These are phyloP conservation scores for Chlorella variabilis DNA, from an alignment of 163 green algal genomes.

Conservation along the genomic window DNA sequence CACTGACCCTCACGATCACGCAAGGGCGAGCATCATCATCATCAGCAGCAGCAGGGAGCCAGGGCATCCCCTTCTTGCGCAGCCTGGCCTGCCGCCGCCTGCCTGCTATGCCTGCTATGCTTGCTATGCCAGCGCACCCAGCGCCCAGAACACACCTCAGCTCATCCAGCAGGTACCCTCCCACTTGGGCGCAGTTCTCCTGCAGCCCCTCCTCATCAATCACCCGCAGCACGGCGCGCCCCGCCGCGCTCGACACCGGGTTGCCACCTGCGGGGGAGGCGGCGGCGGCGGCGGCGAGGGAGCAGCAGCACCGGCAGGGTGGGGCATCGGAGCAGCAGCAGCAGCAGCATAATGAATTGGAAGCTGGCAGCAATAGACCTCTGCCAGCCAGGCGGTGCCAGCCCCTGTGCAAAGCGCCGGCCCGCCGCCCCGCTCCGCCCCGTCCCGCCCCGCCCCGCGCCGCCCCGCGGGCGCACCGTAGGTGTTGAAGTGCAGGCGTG, in stretches of 20 bases:
- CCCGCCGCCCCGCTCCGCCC: no score
- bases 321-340: neutral
- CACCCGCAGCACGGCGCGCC: conserved; percentile 88
- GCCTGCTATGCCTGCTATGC: no score
- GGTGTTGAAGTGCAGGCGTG: conserved; percentile 97
- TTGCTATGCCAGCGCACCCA: neutral
- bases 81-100: no score
- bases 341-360: no score
- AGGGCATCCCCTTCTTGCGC: no score
- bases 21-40: no score
- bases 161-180: conserved; percentile 72
- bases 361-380: no score
- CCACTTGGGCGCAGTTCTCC: conserved; percentile 76
- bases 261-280: conserved; percentile 76
- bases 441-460: no score
- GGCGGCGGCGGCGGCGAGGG: neutral
- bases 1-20: no score
- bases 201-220: conserved; percentile 87
- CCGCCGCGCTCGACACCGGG: conserved; percentile 91
- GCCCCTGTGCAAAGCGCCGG: no score
- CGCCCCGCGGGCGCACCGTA: conserved; percentile 64
- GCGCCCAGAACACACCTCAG: conserved; percentile 44
- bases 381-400: no score
- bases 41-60: no score
- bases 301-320: neutral